Evolutionary conservation across 257 asterid genomes (phyloP).

Genomic region (Linderniella brevidens): DNA sequence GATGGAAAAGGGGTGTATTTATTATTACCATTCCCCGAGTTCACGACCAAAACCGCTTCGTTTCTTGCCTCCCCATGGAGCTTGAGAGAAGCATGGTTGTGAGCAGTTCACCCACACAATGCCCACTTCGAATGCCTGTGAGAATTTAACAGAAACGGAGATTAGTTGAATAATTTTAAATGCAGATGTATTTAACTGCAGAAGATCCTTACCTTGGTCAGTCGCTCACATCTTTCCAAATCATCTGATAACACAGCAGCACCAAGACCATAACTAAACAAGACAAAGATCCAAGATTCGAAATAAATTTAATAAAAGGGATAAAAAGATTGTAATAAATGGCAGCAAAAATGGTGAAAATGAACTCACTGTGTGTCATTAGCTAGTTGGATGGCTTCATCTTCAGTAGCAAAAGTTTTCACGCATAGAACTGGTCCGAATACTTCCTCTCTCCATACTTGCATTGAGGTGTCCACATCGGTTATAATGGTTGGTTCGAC

Average conservation of each 20-base stretch:
- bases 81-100: slow-evolving; percentile 84
- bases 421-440: slow-evolving; percentile 95
- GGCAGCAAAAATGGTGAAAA: not conserved
- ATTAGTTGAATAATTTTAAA: too few species aligned
- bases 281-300: not conserved
- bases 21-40: slow-evolving; percentile 72
- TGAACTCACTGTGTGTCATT: slow-evolving; percentile 67
- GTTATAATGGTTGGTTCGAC: slow-evolving; percentile 59
- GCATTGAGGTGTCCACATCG: slow-evolving; percentile 68
- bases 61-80: slow-evolving; percentile 98
- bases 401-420: slow-evolving; percentile 76
- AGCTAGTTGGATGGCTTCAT: slow-evolving; percentile 81
- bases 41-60: slow-evolving; percentile 98
- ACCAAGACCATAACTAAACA: slow-evolving; percentile 60
- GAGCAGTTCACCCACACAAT: slow-evolving; percentile 90
- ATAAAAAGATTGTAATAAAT: too few species aligned
- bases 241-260: slow-evolving; percentile 74
- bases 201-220: slow-evolving; percentile 38
- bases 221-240: slow-evolving; percentile 65
- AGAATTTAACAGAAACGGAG: not conserved
- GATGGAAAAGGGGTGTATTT: too few species aligned
- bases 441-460: slow-evolving; percentile 95
- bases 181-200: too few species aligned
- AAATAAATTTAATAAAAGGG: not conserved
- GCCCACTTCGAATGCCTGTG: slow-evolving; percentile 79